Base-by-base conservation (phyloP, 345 rosid species). In the Stellera chamaejasme region DNA sequence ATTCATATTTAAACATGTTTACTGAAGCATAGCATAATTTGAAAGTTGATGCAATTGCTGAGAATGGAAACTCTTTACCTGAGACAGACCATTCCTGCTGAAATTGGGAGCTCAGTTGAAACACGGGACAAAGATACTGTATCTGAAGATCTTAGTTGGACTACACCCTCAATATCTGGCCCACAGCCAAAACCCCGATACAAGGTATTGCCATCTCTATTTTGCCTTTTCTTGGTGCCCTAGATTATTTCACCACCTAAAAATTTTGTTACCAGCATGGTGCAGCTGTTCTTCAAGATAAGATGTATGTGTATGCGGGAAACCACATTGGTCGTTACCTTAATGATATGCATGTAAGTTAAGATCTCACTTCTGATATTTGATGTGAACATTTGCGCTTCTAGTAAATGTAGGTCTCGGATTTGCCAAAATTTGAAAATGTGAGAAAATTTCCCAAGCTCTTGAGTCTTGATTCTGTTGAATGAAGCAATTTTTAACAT, bases 271-370 rank as follows among this genome's bases (percentile, higher is more conserved):
- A 67, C 45, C 87, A 94, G 99, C 99, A 94, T 72, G 99, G 86
- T 56, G 95, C 93, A 65, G 91, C 84, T 58, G 82, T 85, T 65
- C 61, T 94, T 74, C 87, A 81, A 62, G 96, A 94, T 69, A 87
- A 85, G 76, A 90, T 94, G 97, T 90, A 89, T 67, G 53, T 93
- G 63, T 83, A 67, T 69, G 99, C 93, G 61, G 99, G 99, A 72
- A 94, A 94, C 75, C 96, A 90, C 69, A 94, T 90, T 69, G 99
- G 97, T 12, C 97, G 97, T 52, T 90, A 94, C 72, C 93, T 90
- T 59, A 82, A 73, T 72, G 97, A 94, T 76, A 85, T 94, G 60
- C 89, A 85, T 77, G 99, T 94, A 79, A 83, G 97, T 58, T 62
- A 58, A 67, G 52, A n/a, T 52, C 59, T 28, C 53, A 27, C 66